A percentile compares a stretch with the other conserved stretches of the same genome.
phyloP scores from a whole-genome alignment of 2,329 filamentous ascomycete species.

The Nemania abortiva region DNA sequence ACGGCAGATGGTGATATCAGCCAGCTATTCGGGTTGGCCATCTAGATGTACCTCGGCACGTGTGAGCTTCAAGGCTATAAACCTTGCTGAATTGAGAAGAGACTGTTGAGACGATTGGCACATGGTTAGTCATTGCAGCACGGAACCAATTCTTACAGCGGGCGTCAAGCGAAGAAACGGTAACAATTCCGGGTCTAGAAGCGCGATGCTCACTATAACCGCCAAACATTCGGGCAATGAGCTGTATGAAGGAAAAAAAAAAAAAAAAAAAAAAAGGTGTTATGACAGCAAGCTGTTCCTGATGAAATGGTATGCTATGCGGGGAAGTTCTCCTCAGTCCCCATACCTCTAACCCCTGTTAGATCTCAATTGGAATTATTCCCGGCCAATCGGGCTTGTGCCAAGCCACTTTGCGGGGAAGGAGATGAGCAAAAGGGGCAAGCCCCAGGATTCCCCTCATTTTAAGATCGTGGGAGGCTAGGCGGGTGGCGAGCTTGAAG shows the following conservation, averaged over 20 bases:
- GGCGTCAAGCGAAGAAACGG: background rate
- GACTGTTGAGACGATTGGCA: background rate
- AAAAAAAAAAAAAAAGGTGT: background rate
- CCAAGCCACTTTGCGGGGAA: slow-evolving; percentile 21
- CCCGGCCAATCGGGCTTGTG: slow-evolving; percentile 10
- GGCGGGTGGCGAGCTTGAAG: slow-evolving; percentile 11
- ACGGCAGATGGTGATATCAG: too few relatives aligned
- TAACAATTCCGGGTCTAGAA: background rate
- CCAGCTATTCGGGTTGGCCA: too few relatives aligned
- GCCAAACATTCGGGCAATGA: background rate
- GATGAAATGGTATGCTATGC: background rate
- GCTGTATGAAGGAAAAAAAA: background rate
- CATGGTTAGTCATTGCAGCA: background rate
- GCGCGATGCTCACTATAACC: background rate
- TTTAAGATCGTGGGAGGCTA: slow-evolving; percentile 19
- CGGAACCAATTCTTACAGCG: background rate
- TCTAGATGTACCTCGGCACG: background rate
- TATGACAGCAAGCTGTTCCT: too few relatives aligned
- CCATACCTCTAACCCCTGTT: slow-evolving; percentile 11
- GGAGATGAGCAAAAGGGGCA: slow-evolving; percentile 9
- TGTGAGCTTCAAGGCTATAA: background rate
- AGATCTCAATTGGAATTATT: slow-evolving; percentile 29
- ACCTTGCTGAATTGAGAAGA: too few relatives aligned
- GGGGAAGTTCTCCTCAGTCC: slow-evolving; percentile 38
- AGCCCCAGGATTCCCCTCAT: slow-evolving; percentile 34